A percentile compares a stretch with the other conserved stretches of the same genome.
Evolutionary conservation across 2,329 filamentous ascomycete species (phyloP).

Genomic region (Colletotrichum chrysophilum): DNA sequence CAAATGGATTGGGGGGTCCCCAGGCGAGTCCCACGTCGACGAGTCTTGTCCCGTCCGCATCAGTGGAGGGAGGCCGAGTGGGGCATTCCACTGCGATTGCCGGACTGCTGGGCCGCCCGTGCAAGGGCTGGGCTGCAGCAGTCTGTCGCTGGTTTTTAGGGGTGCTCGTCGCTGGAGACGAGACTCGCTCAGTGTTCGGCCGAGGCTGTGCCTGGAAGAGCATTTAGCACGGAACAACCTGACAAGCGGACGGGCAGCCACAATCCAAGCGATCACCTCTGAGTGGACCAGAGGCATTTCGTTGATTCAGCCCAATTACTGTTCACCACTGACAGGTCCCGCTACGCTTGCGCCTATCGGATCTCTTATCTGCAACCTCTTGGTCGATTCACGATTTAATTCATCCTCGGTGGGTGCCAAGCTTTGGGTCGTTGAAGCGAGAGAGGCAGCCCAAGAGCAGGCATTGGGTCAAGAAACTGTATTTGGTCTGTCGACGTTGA

Average conservation of each 20-base stretch:
- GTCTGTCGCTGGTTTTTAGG: neutral
- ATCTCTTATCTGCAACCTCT: conserved; percentile 9
- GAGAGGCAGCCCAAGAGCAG: neutral
- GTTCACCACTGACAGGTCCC: conserved; percentile 13
- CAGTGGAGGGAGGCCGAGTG: neutral
- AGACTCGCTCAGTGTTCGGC: neutral
- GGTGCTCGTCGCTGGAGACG: neutral
- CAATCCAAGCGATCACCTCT: neutral
- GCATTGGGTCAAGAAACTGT: neutral
- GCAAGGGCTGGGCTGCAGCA: neutral
- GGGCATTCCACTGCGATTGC: conserved; percentile 7
- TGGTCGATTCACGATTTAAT: neutral
- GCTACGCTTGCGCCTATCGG: neutral
- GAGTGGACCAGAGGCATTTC: conserved; percentile 23
- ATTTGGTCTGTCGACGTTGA: neutral
- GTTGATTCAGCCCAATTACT: conserved; percentile 25
- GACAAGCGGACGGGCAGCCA: conserved; percentile 4
- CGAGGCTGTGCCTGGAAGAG: neutral
- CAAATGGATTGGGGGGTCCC: neutral
- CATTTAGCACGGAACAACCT: neutral
- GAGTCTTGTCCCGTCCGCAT: conserved; percentile 18
- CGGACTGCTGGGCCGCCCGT: conserved; percentile 15
- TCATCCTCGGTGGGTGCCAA: neutral
- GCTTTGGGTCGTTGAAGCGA: neutral
- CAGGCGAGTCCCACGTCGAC: conserved; percentile 3